Evolutionary conservation across 257 asterid species (phyloP), one percentile per base, ranked within the genome.

Genomic region (Thymus mandschuricus): DNA sequence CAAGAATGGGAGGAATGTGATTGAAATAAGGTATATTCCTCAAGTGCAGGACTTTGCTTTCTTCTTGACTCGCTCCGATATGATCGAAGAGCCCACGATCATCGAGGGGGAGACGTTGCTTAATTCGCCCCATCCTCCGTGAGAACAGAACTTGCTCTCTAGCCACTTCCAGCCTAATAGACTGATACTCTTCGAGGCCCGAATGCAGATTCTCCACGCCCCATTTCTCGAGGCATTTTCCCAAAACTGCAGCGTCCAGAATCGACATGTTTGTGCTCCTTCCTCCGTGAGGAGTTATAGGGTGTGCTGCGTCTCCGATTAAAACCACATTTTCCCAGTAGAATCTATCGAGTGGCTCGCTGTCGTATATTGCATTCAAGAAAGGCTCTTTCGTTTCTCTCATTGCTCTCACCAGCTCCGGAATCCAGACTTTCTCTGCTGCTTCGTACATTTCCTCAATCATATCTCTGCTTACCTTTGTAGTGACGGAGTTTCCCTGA

Each of bases 261-360:
- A 91, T 81, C 3, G 97, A 85, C 94, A 88, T 88, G 81, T 91
- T 91, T 75, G 97, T 88, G 91, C 96, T 91, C 80, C 97, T 85
- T 21, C 76, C 72, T 31, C 92, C 94, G 38, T 88, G 96, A 38
- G 97, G 97, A 46, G 84, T 91, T 8, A 88, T 81, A 1, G 96
- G 95, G 70, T 91, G 97, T 72, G 92, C 95, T n/a, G 97, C 92
- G 49, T 88, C 97, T 63, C 94, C 96, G 27, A 88, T 59, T 84
- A 88, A 74, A 64, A 85, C 91, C 30, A 84, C 88, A 10, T 84
- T 86, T 74, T 80, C 86, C 96, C 96, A 91, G 30, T 70, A 69
- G 5, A 85, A 46, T 30, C 60, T 84, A 34, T 80, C 82, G 6
- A 88, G 57, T 56, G 94, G 92, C 44, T 91, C 92, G 62, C 84